These are phyloP conservation scores for Allodekkera sacchari DNA, from an alignment of 805 yeast genomes.

Conservation along the genomic window DNA sequence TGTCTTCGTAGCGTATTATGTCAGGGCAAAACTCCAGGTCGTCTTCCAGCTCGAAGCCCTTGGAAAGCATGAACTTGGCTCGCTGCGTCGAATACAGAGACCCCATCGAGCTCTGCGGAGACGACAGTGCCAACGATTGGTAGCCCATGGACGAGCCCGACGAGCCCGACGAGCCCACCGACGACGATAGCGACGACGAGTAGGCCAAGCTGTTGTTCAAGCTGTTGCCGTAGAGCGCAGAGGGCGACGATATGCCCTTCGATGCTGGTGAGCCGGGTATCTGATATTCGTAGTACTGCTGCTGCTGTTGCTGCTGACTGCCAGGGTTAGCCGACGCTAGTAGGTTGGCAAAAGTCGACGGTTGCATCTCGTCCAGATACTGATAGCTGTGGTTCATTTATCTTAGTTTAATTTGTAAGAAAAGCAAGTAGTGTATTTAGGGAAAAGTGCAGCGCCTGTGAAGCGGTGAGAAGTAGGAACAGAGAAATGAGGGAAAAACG, in stretches of 20 bases:
- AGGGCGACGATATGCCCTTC: neutral
- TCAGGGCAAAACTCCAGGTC: slow-evolving; percentile 62
- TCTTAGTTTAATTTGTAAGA: no score
- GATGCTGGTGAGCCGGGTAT: neutral
- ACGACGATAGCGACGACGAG: slow-evolving; percentile 5
- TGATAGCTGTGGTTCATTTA: no score
- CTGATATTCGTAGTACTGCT: neutral
- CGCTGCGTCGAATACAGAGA: slow-evolving; percentile 25
- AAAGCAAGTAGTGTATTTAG: no score
- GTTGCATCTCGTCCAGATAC: no score
- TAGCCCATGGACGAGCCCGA: slow-evolving; percentile 7
- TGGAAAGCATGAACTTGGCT: slow-evolving; percentile 48
- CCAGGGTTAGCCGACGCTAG: no score
- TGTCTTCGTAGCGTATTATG: slow-evolving; percentile 17
- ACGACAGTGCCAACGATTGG: slow-evolving; percentile 17
- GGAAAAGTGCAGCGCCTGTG: no score
- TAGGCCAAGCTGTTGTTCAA: neutral
- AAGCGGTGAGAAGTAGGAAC: no score
- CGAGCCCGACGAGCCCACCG: no score
- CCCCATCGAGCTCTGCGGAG: slow-evolving; percentile 19
- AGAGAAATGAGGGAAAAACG: no score
- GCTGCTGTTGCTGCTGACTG: slow-evolving; percentile 1
- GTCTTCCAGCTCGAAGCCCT: slow-evolving; percentile 55
- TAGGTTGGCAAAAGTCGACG: no score
- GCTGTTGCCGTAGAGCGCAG: neutral